phyloP scores from a whole-genome alignment of 257 asterid species.

The Scutellaria baicalensis region DNA sequence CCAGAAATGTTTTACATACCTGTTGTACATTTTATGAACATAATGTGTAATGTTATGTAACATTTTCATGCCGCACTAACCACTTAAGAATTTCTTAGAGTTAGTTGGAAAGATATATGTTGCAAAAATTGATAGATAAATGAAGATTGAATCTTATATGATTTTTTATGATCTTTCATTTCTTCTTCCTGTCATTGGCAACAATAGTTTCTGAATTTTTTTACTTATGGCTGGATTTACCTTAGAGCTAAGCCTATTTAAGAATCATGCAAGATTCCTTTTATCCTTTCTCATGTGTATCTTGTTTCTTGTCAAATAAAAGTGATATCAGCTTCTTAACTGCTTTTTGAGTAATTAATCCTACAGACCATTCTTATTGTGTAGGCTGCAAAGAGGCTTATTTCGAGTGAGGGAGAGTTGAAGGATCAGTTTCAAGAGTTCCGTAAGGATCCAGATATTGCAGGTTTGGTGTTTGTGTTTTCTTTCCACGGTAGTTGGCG shows the following conservation, averaged over 20 bases:
- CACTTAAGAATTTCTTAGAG: neutral
- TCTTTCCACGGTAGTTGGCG: conserved; percentile 3
- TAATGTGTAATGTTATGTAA: neutral
- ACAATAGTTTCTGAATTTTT: neutral
- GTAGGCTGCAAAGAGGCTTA: conserved; percentile 93
- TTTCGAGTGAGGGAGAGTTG: conserved; percentile 59
- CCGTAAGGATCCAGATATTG: conserved; percentile 55
- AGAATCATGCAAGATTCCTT: neutral
- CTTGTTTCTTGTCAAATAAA: neutral
- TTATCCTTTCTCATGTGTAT: neutral
- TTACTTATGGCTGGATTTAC: neutral
- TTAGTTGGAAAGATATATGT: neutral
- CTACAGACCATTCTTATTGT: neutral
- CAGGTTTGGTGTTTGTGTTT: conserved; percentile 41
- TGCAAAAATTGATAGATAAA: neutral
- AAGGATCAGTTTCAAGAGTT: conserved; percentile 62
- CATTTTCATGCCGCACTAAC: neutral
- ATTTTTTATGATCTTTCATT: neutral
- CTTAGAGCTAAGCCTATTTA: neutral
- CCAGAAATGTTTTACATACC: neutral
- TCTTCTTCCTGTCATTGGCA: neutral
- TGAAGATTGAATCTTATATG: no score
- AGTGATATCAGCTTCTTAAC: conserved; percentile 1
- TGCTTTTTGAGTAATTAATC: neutral
- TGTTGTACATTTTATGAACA: neutral